Conservation (phyloP, 345 rosid genomes). For the Gynandropsis gynandra region DNA sequence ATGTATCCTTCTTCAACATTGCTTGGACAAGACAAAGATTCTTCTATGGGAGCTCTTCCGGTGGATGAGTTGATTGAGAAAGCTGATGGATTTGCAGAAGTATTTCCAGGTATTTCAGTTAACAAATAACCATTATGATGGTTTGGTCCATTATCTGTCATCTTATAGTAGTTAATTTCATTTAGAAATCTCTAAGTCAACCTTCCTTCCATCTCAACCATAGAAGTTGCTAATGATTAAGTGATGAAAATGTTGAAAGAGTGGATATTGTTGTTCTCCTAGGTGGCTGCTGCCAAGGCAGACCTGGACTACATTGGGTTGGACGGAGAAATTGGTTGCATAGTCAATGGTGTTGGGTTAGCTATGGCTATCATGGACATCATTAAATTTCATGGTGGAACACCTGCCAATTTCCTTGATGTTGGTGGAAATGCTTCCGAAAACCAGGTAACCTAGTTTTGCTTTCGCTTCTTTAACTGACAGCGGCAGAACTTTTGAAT, state of each 20-base stretch:
- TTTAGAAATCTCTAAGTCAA: background rate
- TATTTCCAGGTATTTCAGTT: too few relatives aligned
- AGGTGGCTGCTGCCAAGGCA: conserved; percentile 94
- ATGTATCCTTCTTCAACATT: too few relatives aligned
- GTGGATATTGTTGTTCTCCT: conserved; percentile 16
- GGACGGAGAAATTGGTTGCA: conserved; percentile 99
- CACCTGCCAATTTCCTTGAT: conserved; percentile 97
- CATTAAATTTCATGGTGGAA: conserved; percentile 94
- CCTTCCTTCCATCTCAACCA: background rate
- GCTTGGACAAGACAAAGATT: too few relatives aligned
- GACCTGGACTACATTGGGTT: conserved; percentile 96
- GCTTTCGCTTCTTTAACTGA: background rate
- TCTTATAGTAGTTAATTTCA: too few relatives aligned
- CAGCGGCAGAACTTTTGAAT: too few relatives aligned
- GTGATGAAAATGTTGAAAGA: background rate
- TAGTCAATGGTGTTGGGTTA: conserved; percentile 99
- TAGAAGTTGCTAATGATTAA: too few relatives aligned
- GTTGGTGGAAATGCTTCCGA: conserved; percentile 99
- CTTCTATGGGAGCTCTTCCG: too few relatives aligned
- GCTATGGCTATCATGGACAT: conserved; percentile 99
- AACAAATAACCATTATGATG: too few relatives aligned
- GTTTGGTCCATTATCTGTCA: too few relatives aligned
- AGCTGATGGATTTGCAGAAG: too few relatives aligned
- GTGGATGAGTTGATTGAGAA: too few relatives aligned
- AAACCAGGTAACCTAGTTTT: conserved; percentile 63